Evolutionary conservation across 257 asterid genomes (phyloP), one percentile per base, ranked within the genome.

Genomic region (Orobanche coerulescens): DNA sequence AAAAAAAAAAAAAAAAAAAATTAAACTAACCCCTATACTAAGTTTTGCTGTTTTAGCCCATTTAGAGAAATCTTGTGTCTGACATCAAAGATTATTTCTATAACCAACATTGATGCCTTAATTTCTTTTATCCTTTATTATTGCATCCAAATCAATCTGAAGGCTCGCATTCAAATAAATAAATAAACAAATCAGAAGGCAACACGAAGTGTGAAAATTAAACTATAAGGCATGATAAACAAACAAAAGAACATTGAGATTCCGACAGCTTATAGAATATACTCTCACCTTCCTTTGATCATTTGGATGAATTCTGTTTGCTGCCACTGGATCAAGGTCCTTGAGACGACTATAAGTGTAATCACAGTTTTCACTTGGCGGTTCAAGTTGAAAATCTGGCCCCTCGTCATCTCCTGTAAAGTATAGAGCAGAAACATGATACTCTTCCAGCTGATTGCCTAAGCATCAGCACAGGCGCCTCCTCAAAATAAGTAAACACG

Each of bases 301-400:
- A 73, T 93, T 93, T 47, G 96, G 97, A 73, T 93, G 96, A 68
- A 89, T 82, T 77, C 97, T 78, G 76, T 79, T 76, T 43, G 96
- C 92, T 20, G 94, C 95, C 71, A 76, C 76, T 20, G 95, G 95
- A 78, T 93, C 98, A 61, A 93, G 76, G 48, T 79, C 82, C 69
- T 77, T 80, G 42, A 93, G 95, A 65, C 26, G 72, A 68, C 71
- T 70, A 44, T 82, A 83, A 70, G 79, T 73, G 69, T 61, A 75
- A 33, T 51, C 66, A 62, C 55, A 58, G 65, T 70, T 71, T 60
- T 65, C 82, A 1, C 24, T 67, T 10, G 26, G 31, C n/a, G 66
- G 55, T 47, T 15, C 78, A 59, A 66, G 64, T 52, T 75, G 92
- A 76, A 24, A 37, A 62, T 78, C 82, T 15, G 61, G 59, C 43